These are phyloP conservation scores for Pittosporum tobira DNA, from an alignment of 129 eudicot genomes.

Conservation along the genomic window DNA sequence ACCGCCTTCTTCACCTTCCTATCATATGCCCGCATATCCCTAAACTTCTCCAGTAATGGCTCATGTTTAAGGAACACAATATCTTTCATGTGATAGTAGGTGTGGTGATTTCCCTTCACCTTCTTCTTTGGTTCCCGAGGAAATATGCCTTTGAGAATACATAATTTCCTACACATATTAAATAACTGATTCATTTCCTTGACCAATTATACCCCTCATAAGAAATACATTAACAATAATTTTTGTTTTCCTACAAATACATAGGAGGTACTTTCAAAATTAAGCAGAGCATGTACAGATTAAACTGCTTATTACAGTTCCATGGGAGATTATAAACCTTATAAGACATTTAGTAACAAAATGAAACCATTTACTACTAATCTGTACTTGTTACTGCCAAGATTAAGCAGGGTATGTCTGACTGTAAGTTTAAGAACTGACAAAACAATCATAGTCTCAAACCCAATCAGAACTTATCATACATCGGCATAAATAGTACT, in stretches of 20 bases:
- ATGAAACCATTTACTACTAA: background rate
- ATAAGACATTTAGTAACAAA: no score
- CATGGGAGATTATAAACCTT: background rate
- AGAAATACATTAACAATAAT: no score
- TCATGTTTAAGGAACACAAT: constrained; percentile 68
- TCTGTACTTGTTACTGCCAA: no score
- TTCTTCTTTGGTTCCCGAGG: constrained; percentile 96
- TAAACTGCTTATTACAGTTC: background rate
- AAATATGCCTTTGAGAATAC: constrained; percentile 75
- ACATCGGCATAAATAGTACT: background rate
- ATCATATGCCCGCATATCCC: constrained; percentile 60
- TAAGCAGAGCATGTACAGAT: no score
- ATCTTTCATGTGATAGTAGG: constrained; percentile 83
- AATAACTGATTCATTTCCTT: background rate
- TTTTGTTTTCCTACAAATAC: no score
- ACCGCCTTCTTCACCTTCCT: constrained; percentile 67
- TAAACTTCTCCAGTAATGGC: constrained; percentile 59
- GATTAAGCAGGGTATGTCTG: no score
- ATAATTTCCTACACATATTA: constrained; percentile 46
- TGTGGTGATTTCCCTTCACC: constrained; percentile 87
- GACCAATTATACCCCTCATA: no score
- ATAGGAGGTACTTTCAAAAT: no score
- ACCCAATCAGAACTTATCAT: background rate
- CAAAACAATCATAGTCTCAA: background rate
- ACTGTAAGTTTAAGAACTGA: no score